Conservation (phyloP, 2,329 filamentous ascomycete genomes). For the Monosporascus sp. region DNA sequence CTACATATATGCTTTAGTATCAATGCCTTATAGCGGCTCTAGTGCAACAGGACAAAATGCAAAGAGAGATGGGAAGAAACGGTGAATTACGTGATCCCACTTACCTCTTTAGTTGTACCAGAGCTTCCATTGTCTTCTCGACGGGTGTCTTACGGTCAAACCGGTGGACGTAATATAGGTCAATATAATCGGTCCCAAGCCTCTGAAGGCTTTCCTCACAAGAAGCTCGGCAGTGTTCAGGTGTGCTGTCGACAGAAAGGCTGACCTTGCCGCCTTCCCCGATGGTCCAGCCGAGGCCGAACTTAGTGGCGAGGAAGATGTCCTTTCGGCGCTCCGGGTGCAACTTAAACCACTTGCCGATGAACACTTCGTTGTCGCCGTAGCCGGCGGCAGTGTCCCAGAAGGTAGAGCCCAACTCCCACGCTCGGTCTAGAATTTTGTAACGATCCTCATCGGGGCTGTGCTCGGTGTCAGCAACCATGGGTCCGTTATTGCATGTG, state of each 20-base stretch:
- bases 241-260: not conserved
- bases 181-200: constrained; percentile 48
- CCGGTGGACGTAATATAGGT: constrained; percentile 52
- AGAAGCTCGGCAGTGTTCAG: constrained; percentile 1
- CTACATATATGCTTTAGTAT: constrained; percentile 12
- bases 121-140: constrained; percentile 44
- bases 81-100: constrained; percentile 10
- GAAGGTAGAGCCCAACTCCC: constrained; percentile 44
- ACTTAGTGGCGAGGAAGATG: constrained; percentile 45
- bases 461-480: constrained; percentile 6
- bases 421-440: constrained; percentile 44
- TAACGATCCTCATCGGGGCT: constrained; percentile 47
- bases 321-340: constrained; percentile 42
- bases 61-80: not conserved
- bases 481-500: constrained; percentile 3
- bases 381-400: constrained; percentile 49
- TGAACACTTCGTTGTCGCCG: constrained; percentile 41
- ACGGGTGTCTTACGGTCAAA: constrained; percentile 40
- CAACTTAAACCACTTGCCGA: constrained; percentile 48
- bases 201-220: constrained; percentile 32
- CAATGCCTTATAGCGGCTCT: too few relatives aligned
- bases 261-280: not conserved
- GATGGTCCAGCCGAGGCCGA: constrained; percentile 16
- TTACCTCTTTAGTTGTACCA: constrained; percentile 39
- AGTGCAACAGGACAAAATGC: not conserved